Base-by-base conservation (phyloP, 1,284 basidiomycete species). In the Hemileia vastatrix region DNA sequence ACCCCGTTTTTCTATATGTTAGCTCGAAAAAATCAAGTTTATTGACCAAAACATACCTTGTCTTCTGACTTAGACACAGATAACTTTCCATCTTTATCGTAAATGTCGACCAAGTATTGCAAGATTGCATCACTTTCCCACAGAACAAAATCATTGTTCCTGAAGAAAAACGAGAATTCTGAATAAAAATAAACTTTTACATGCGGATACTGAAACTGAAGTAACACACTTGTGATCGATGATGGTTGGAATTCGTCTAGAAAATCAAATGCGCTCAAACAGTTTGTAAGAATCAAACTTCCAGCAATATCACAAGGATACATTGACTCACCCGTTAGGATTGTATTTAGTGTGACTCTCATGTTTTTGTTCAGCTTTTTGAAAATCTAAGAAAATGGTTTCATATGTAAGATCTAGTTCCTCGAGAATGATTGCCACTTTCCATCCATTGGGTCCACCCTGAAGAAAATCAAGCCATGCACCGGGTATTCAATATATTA, bases 81-180 rank as follows among this genome's bases (percentile, higher is more conserved):
- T 18, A 63, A 50, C n/a, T 45, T 49, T 18, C 47, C 55, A 33
- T 64, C 63, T 49, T 68, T 63, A 60, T 72, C 72, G 51, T 73
- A 70, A 61, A 68, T 68, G 43, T 67, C 63, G 19, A 59, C 66
- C 2, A 73, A 65, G 57, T 72, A 73, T 51, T 66, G 57, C 4
- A 73, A 55, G 36, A 70, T 73, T 1, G 71, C 71, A 15, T 71
- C 69, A 0, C 54, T 60, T 51, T 73, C 70, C 71, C 71, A 73
- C 2, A 66, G 54, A 57, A 31, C 48, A 40, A 67, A 66, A 40
- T 67, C 65, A 21, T 32, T 49, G 52, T 63, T 61, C 27, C 15
- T 33, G 32, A 60, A 52, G 31, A n/a, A n/a, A n/a, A n/a, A n/a
- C n/a, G n/a, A n/a, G n/a, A n/a, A n/a, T n/a, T n/a, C n/a, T n/a